phyloP scores from a whole-genome alignment of 2,329 filamentous ascomycete species.

The Phialophora macrospora region DNA sequence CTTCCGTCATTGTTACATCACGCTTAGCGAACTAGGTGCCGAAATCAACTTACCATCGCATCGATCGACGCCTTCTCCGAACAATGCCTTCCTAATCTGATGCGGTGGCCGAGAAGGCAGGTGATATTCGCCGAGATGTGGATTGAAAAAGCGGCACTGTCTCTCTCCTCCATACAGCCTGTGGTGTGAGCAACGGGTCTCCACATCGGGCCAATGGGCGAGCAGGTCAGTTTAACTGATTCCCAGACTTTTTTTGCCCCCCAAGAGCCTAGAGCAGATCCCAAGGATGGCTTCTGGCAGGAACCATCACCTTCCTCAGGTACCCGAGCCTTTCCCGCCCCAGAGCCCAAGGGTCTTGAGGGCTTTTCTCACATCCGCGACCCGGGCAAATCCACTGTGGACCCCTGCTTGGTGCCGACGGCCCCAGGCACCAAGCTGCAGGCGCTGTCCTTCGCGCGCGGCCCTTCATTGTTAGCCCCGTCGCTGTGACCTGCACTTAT shows the following conservation, averaged over 20 bases:
- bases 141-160: conserved; percentile 11
- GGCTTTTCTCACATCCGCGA: conserved; percentile 23
- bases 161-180: background rate
- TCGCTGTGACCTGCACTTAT: conserved; percentile 14
- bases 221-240: background rate
- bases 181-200: conserved; percentile 16
- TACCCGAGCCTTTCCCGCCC: conserved; percentile 27
- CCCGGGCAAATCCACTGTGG: conserved; percentile 20
- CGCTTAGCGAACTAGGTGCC: background rate
- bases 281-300: conserved; percentile 18
- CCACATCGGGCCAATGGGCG: background rate
- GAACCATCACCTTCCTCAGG: conserved; percentile 28
- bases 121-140: conserved; percentile 1
- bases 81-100: conserved; percentile 12
- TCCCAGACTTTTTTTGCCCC: background rate
- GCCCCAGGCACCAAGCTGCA: conserved; percentile 26
- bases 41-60: conserved; percentile 1
- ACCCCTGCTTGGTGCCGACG: conserved; percentile 30
- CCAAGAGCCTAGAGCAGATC: conserved; percentile 25
- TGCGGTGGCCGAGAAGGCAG: conserved; percentile 11
- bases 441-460: conserved; percentile 30
- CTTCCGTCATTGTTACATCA: conserved; percentile 7
- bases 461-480: conserved; percentile 20
- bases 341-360: conserved; percentile 10
- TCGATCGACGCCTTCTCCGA: conserved; percentile 3